Conservation (phyloP, 106 monocot genomes). For the Platanthera guangdongensis region DNA sequence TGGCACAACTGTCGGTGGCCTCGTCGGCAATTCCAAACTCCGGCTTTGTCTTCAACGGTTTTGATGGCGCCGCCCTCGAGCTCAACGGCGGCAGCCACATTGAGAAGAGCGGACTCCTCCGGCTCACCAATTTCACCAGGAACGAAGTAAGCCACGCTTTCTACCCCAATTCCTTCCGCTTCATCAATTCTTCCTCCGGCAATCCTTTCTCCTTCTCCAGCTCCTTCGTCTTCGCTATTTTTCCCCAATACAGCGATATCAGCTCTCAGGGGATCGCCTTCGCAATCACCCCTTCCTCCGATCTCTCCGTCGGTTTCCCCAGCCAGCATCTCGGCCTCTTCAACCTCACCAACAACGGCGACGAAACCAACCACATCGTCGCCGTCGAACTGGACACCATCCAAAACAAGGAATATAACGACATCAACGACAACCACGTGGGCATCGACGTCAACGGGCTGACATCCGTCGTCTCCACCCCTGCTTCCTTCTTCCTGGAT, state of each 20-base stretch:
- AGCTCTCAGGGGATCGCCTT: conserved; percentile 28
- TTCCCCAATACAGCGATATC: conserved; percentile 4
- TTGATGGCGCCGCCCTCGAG: conserved; percentile 12
- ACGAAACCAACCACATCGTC: conserved; percentile 6
- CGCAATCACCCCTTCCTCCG: conserved; percentile 8
- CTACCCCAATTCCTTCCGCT: conserved; percentile 13
- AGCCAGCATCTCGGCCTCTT: conserved; percentile 35
- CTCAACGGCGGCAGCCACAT: conserved; percentile 10
- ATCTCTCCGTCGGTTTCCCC: conserved; percentile 8
- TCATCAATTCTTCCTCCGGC: neutral
- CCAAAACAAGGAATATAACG: conserved; percentile 11
- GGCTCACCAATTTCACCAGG: conserved; percentile 22
- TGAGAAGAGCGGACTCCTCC: conserved; percentile 16
- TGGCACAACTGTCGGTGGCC: neutral
- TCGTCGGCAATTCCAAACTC: neutral
- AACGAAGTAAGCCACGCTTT: conserved; percentile 14
- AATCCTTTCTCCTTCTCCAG: conserved; percentile 23
- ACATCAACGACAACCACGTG: conserved; percentile 22
- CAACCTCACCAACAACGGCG: conserved; percentile 20
- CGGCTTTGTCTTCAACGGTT: conserved; percentile 23
- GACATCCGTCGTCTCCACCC: neutral
- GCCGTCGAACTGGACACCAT: conserved; percentile 47
- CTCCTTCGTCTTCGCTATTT: conserved; percentile 23
- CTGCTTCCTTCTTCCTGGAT: conserved; percentile 12
- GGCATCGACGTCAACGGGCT: conserved; percentile 27